Evolutionary conservation across 352 stramenopile genomes (phyloP).

Genomic region (Globisporangium canariense): DNA sequence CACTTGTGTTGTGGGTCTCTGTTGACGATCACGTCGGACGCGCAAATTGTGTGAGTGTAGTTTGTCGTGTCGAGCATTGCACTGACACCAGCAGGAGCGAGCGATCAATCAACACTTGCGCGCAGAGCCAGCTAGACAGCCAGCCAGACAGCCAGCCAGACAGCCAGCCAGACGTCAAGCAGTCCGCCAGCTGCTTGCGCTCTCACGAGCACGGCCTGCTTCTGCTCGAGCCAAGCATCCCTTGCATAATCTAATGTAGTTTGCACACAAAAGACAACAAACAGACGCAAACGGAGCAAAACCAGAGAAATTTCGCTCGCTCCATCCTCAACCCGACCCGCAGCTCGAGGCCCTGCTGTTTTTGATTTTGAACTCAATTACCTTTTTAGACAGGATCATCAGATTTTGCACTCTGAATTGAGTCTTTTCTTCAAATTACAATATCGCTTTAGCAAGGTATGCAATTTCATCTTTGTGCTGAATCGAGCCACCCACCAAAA

Average conservation of each 20-base stretch:
- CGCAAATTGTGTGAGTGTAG: no score
- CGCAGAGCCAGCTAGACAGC: not conserved
- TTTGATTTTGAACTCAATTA: not conserved
- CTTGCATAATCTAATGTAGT: not conserved
- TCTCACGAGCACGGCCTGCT: not conserved
- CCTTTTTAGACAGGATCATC: not conserved
- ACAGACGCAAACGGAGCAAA: not conserved
- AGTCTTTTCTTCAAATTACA: not conserved
- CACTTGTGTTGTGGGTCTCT: not conserved
- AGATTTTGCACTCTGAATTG: no score
- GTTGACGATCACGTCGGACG: not conserved
- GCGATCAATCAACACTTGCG: constrained; percentile 1
- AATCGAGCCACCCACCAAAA: not conserved
- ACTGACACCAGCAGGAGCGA: not conserved
- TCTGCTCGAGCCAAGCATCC: not conserved
- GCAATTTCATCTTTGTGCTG: not conserved
- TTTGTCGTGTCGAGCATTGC: not conserved
- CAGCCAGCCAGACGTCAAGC: not conserved
- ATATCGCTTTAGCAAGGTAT: not conserved
- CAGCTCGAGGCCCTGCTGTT: not conserved
- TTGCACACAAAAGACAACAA: not conserved
- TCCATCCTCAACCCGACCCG: constrained; percentile 4
- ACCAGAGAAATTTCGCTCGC: constrained; percentile 4
- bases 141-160: not conserved
- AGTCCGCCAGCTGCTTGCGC: not conserved